These are phyloP conservation scores for Geranomyces variabilis DNA, from an alignment of 192 early-diverging fungal genomes.

Conservation along the genomic window DNA sequence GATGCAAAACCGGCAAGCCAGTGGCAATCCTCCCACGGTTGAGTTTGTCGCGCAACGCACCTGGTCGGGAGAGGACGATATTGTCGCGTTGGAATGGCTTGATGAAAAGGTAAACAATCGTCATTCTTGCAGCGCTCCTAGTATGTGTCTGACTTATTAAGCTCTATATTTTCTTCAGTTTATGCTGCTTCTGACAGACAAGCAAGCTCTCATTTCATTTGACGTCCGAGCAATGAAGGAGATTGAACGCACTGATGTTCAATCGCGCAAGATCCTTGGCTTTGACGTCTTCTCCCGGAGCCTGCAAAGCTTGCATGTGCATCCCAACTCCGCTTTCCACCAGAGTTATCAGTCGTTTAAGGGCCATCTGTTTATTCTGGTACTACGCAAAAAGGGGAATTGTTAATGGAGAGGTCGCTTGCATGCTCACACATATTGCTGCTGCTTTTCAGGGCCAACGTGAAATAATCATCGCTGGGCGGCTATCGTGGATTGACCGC, in stretches of 20 bases:
- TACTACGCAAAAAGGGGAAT: too few species aligned
- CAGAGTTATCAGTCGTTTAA: conserved; percentile 39
- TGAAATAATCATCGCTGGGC: conserved; percentile 38
- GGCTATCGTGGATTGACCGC: conserved; percentile 49
- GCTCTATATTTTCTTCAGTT: conserved; percentile 2
- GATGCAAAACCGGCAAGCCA: neutral
- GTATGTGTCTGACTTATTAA: too few species aligned
- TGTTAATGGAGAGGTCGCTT: neutral
- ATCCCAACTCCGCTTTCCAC: conserved; percentile 5
- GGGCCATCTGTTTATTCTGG: conserved; percentile 49
- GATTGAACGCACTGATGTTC: conserved; percentile 31
- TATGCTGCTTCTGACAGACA: conserved; percentile 9
- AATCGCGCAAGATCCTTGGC: conserved; percentile 10
- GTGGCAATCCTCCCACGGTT: neutral
- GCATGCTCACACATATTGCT: neutral
- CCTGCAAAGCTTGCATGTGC: conserved; percentile 18
- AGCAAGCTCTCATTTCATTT: conserved; percentile 35
- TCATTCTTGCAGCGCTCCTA: too few species aligned
- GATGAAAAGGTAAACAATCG: conserved; percentile 40
- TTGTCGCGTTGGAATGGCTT: conserved; percentile 47
- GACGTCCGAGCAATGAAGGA: conserved; percentile 31
- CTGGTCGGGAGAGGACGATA: conserved; percentile 30
- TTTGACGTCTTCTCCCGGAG: conserved; percentile 32
- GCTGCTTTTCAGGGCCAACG: conserved; percentile 31
- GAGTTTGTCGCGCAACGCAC: conserved; percentile 10